Conservation (phyloP, 176 grass and related monocot genomes). For the Chrysopogon serrulatus region DNA sequence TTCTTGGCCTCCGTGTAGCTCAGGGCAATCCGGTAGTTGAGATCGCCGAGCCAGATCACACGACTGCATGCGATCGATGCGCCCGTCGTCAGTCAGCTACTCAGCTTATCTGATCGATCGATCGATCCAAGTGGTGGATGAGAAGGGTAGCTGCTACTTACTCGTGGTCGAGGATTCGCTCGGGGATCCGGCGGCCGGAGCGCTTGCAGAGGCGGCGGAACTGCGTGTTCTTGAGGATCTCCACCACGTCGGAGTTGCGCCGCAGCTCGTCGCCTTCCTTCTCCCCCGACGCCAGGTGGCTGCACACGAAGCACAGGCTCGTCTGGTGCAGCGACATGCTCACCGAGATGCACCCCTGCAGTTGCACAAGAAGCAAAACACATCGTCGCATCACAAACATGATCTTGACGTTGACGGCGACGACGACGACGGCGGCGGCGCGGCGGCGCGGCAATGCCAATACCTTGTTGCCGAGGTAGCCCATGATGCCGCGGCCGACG, state of each 20-base stretch:
- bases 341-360: conserved; percentile 84
- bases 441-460: background rate
- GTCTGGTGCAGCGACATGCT: conserved; percentile 94
- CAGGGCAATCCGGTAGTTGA: conserved; percentile 82
- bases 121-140: background rate
- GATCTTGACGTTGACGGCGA: too few relatives aligned
- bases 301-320: conserved; percentile 85
- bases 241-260: conserved; percentile 77
- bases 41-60: conserved; percentile 79
- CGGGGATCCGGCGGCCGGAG: conserved; percentile 48
- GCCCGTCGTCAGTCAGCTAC: background rate
- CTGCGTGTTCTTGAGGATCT: conserved; percentile 84
- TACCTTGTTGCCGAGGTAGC: conserved; percentile 92
- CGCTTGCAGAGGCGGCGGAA: conserved; percentile 59
- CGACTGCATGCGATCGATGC: conserved; percentile 27
- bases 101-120: background rate
- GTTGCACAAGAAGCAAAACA: background rate
- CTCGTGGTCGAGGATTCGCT: conserved; percentile 87
- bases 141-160: background rate
- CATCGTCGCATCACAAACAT: background rate
- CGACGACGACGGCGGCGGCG: background rate
- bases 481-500: conserved; percentile 87
- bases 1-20: conserved; percentile 67
- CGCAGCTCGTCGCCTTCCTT: conserved; percentile 89
- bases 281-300: conserved; percentile 92